Percentiles rank a stretch among this genome's conserved stretches.
These are phyloP conservation scores for Candida khao-thaluensis DNA, from an alignment of 805 yeast species.

Conservation along the genomic window DNA sequence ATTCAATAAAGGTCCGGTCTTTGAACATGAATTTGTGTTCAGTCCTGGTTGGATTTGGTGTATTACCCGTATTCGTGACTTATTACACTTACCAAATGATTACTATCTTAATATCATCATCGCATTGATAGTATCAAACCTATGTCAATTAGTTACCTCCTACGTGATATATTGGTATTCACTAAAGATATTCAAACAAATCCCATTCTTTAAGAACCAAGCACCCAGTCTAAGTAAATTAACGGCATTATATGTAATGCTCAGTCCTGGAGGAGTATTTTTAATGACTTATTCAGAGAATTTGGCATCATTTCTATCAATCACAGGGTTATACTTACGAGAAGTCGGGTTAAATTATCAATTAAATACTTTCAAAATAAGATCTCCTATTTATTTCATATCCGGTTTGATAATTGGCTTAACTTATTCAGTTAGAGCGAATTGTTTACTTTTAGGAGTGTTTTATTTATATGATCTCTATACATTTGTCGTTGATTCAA, in stretches of 20 bases:
- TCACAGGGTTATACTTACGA: conserved; percentile 54
- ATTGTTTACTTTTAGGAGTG: conserved; percentile 71
- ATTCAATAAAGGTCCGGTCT: conserved; percentile 50
- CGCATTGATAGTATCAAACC: conserved; percentile 51
- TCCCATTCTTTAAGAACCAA: conserved; percentile 18
- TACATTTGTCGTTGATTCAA: conserved; percentile 15
- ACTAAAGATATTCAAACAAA: conserved; percentile 20
- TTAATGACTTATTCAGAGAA: conserved; percentile 77
- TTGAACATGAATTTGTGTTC: conserved; percentile 90
- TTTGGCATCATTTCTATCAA: conserved; percentile 58
- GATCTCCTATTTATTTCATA: conserved; percentile 28
- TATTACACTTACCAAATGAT: conserved; percentile 19
- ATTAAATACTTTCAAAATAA: conserved; percentile 1
- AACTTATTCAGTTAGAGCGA: conserved; percentile 69
- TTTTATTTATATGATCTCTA: conserved; percentile 59
- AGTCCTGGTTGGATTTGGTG: conserved; percentile 73
- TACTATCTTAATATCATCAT: conserved; percentile 46
- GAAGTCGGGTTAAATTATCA: conserved; percentile 29
- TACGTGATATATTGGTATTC: conserved; percentile 54
- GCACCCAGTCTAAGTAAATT: conserved; percentile 22
- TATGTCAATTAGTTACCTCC: conserved; percentile 50
- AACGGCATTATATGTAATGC: conserved; percentile 46
- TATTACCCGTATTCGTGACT: conserved; percentile 23
- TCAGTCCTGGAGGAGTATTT: conserved; percentile 83
- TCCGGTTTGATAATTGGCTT: conserved; percentile 57